Base-by-base conservation (phyloP, 495 filamentous ascomycete species). In the Penicillium tannophilum region DNA sequence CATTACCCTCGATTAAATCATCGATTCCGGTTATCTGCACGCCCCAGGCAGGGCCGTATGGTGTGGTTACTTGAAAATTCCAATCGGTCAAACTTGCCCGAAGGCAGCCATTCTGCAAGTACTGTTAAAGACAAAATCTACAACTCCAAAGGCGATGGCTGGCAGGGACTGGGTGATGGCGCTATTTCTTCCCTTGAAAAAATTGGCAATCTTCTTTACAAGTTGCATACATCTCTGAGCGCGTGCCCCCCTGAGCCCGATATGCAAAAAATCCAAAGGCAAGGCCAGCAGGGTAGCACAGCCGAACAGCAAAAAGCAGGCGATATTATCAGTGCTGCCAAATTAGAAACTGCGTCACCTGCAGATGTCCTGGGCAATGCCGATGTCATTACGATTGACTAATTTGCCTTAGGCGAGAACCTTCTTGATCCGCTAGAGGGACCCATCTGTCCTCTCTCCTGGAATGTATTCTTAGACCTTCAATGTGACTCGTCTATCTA, bases 91-190 rank as follows among this genome's bases (percentile, higher is more conserved):
- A 54, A 56, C 10, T 53, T 31, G 33, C 30, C 59, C 17, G 63
- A 61, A 9, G 58, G 56, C 24, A 54, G 54, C 16, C 63, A 66
- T 20, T 39, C 72, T 23, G 56, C 54, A 54, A 43, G 43, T 16
- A 59, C 47, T 2, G 59, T 77, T 1, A 63, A 61, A 31, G 72
- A 75, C 36, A 72, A 63, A 23, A 50, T 82, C 10, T 77, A 73
- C 53, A 72, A 73, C 30, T 73, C 75, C 5, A 76, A 73, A 43
- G 79, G 79, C 36, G 62, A 78, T 35, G 78, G 77, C 19, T 83
- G 80, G 80, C 70, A 66, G 49, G 80, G 80, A n/a, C 65, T 80
- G 11, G 77, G 74, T 1, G 76, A 74, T 48, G 79, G 79, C 10
- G 76, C 72, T 49, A 68, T 77, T 41, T 72, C 77, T 11, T 56